Evolutionary conservation across 2,329 filamentous ascomycete species (phyloP), one percentile per base, ranked within the genome.

Genomic region (Parascedosporium putredinis): DNA sequence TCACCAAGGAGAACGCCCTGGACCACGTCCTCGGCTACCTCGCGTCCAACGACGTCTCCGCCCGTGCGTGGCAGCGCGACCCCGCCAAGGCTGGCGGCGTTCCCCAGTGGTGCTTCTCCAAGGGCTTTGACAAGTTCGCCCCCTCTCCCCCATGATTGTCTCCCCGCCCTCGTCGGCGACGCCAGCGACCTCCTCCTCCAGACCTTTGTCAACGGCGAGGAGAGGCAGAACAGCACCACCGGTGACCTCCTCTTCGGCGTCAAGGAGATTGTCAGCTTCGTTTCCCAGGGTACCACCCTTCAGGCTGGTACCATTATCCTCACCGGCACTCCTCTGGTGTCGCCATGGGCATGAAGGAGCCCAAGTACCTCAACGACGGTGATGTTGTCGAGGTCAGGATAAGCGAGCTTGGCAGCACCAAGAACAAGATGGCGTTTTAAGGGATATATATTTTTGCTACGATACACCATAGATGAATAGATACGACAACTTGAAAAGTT

Each of bases 91-190:
- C 27, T 12, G 27, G 27, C 27, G 27, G 27, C 12, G 27, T 31
- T 31, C 27, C 27, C 27, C 27, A 31, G 27, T 31, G 27, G 83
- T 76, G 73, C 1, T 67, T 86, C 12, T 83, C 83, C 31, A 88
- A 88, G 63, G 80, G 82, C 2, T 88, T 86, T 55, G 84, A 88
- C 63, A 80, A 80, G 55, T 88, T 83, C 82, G 84, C 83, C 4
- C 84, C 0, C 83, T 78, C 56, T 84, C 84, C 0, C 84, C 84
- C 0, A 83, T 79, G 1, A 85, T 88, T 55, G 83, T 86, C 7
- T 76, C 74, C 45, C 64, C 66, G 33, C 64, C 67, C 2, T 47
- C 82, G 47, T 74, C 83, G 53, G 64, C 65, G 38, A 60, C 36
- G 62, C 62, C 4, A 59, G 58, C 0, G 56, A 57, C 6, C 36